Conservation (phyloP, 1,139 yeast genomes). For the Suhomyces guaymorum region DNA sequence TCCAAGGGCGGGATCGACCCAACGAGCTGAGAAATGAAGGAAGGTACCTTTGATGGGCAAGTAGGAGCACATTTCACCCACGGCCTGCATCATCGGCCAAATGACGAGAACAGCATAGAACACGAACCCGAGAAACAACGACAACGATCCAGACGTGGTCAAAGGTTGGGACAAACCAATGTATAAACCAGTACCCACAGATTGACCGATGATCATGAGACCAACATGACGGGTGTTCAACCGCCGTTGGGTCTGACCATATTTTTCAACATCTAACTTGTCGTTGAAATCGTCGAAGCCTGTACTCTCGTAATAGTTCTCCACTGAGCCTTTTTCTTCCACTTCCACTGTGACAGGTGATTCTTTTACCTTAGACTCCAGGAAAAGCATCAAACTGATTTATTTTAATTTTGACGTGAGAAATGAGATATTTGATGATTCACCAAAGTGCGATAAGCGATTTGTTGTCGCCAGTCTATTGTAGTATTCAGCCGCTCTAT, state of each 20-base stretch:
- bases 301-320: constrained; percentile 18
- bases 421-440: too few species aligned
- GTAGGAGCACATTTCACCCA: constrained; percentile 44
- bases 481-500: too few species aligned
- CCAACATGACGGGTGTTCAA: constrained; percentile 48
- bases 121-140: constrained; percentile 38
- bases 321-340: constrained; percentile 25
- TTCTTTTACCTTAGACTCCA: constrained; percentile 1
- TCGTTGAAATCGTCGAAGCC: constrained; percentile 36
- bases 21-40: constrained; percentile 39
- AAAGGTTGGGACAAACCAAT: constrained; percentile 39
- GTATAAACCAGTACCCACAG: constrained; percentile 52
- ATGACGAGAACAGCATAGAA: constrained; percentile 36
- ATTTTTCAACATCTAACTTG: constrained; percentile 30
- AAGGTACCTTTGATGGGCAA: constrained; percentile 43
- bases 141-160: constrained; percentile 37
- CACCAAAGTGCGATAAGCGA: too few species aligned
- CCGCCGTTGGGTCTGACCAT: constrained; percentile 40
- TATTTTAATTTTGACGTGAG: too few species aligned
- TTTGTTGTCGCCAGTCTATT: too few species aligned
- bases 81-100: constrained; percentile 44
- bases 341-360: constrained; percentile 21
- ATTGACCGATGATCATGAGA: constrained; percentile 53
- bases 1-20: constrained; percentile 44
- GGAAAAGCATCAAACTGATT: too few species aligned